Conservation (phyloP, 441 rosid genomes). For the Adansonia rubrostipa region DNA sequence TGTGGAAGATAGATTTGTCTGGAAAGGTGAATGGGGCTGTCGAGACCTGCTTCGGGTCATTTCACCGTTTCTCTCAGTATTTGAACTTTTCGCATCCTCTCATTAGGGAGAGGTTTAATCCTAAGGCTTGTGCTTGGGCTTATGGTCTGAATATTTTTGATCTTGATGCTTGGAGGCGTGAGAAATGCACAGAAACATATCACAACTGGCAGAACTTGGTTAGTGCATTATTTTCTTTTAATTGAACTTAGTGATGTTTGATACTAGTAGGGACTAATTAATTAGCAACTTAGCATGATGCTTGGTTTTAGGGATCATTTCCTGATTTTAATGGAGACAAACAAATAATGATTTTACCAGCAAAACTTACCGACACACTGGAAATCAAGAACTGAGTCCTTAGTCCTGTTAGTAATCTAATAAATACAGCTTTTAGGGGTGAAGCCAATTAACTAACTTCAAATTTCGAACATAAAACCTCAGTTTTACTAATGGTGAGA, state of each 20-base stretch:
- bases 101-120: constrained; percentile 67
- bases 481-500: neutral
- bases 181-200: constrained; percentile 73
- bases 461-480: neutral
- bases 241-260: neutral
- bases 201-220: constrained; percentile 92
- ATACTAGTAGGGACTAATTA: neutral
- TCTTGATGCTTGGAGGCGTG: constrained; percentile 87
- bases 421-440: neutral
- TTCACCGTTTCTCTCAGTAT: constrained; percentile 75
- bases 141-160: constrained; percentile 85
- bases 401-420: neutral
- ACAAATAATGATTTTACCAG: neutral
- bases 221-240: constrained; percentile 27
- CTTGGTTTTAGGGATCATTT: neutral
- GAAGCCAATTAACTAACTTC: neutral
- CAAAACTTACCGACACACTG: neutral
- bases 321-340: constrained; percentile 5
- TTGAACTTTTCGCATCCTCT: constrained; percentile 70
- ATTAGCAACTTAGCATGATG: neutral
- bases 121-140: constrained; percentile 88
- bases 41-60: constrained; percentile 88
- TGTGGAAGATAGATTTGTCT: constrained; percentile 79
- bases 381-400: neutral
- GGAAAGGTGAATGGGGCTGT: constrained; percentile 93